Evolutionary conservation across 2,329 filamentous ascomycete genomes (phyloP).

Genomic region (Aureobasidium sp.): DNA sequence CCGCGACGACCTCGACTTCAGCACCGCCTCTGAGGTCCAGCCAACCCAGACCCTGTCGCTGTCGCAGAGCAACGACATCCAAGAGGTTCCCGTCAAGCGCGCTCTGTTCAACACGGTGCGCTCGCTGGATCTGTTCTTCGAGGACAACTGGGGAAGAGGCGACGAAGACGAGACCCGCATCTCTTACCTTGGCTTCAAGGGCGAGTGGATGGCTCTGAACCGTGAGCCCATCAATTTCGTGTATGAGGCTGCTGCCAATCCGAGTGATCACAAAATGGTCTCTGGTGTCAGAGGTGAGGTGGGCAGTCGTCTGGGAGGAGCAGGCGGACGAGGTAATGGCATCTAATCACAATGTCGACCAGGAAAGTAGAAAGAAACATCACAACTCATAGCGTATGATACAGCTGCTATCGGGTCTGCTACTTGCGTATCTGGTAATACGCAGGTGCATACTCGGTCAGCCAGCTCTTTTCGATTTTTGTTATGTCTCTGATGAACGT

Average conservation of each 20-base stretch:
- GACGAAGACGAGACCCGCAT: constrained; percentile 75
- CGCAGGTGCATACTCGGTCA: constrained; percentile 78
- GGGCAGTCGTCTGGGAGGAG: constrained; percentile 28
- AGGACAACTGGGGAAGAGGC: constrained; percentile 74
- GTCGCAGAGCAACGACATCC: constrained; percentile 70
- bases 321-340: constrained; percentile 17
- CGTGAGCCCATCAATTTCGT: constrained; percentile 77
- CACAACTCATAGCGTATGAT: background rate
- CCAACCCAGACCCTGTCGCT: constrained; percentile 73
- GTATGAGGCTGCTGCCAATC: constrained; percentile 92
- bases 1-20: constrained; percentile 79
- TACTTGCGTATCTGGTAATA: constrained; percentile 59
- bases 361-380: background rate
- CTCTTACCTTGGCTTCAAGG: constrained; percentile 84
- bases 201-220: constrained; percentile 83
- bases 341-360: constrained; percentile 8
- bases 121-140: constrained; percentile 76
- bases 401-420: background rate
- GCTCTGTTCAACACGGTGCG: constrained; percentile 83
- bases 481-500: constrained; percentile 85
- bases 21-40: constrained; percentile 58
- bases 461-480: constrained; percentile 90
- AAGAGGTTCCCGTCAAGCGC: constrained; percentile 83
- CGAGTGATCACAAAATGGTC: constrained; percentile 65
- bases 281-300: constrained; percentile 31